Conservation (phyloP, 129 eudicot species). For the Pseudognaphalium luteoalbum region DNA sequence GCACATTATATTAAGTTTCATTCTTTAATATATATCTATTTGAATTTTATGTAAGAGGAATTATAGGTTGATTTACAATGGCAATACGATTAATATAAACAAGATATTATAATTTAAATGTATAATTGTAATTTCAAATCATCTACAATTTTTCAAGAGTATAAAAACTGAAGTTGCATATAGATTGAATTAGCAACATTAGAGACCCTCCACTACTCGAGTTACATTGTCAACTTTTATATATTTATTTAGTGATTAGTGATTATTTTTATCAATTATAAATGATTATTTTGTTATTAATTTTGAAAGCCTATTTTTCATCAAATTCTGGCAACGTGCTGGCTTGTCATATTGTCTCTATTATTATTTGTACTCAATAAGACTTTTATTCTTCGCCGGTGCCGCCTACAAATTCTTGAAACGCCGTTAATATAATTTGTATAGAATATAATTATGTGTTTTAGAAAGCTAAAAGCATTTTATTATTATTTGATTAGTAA, state of each 20-base stretch:
- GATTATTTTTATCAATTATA: too few relatives aligned
- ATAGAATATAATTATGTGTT: background rate
- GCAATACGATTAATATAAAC: too few relatives aligned
- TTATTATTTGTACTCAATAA: conserved; percentile 22
- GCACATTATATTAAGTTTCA: too few relatives aligned
- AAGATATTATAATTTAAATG: background rate
- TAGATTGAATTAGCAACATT: conserved; percentile 14
- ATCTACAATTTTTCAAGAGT: background rate
- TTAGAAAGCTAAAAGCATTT: too few relatives aligned
- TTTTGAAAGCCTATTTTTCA: background rate
- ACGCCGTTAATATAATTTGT: background rate
- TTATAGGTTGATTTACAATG: background rate
- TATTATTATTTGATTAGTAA: too few relatives aligned
- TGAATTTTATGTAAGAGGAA: background rate
- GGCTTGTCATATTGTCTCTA: conserved; percentile 42
- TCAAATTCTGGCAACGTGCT: conserved; percentile 45
- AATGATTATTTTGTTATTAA: background rate
- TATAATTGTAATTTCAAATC: background rate
- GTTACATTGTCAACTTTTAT: conserved; percentile 13
- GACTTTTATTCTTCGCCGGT: conserved; percentile 42
- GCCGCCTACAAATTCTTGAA: conserved; percentile 15
- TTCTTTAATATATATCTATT: too few relatives aligned
- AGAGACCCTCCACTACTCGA: conserved; percentile 37
- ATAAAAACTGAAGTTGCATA: background rate
- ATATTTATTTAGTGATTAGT: background rate